Conservation (phyloP, 768 basidiomycete species). For the Clavulina sp. region DNA sequence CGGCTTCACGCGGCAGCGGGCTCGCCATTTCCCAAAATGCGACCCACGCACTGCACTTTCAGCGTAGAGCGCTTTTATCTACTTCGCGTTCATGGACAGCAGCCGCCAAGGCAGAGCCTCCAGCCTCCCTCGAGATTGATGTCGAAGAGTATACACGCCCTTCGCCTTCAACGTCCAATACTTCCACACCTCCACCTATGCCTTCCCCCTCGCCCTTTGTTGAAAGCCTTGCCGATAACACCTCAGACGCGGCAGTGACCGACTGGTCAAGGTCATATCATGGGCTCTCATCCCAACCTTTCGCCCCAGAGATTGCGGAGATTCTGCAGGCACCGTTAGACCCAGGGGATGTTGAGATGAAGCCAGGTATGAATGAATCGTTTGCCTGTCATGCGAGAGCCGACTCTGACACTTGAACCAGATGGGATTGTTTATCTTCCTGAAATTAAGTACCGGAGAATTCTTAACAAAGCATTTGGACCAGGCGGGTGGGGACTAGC, state of each 20-base stretch:
- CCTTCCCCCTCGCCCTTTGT: not conserved
- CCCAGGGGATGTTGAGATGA: conserved; percentile 73
- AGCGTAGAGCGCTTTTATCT: too few species aligned
- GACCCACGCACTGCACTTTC: too few species aligned
- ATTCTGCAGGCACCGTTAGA: conserved; percentile 58
- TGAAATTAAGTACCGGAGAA: conserved; percentile 89
- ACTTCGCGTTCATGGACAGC: too few species aligned
- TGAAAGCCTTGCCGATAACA: not conserved
- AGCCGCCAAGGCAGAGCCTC: not conserved
- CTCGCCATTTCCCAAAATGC: too few species aligned
- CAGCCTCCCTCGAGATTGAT: not conserved
- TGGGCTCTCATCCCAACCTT: conserved; percentile 63
- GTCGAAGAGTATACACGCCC: not conserved
- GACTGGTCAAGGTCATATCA: conserved; percentile 86
- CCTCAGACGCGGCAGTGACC: not conserved
- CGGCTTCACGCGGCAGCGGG: too few species aligned
- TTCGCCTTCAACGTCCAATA: not conserved
- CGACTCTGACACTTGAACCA: conserved; percentile 16
- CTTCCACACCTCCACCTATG: not conserved
- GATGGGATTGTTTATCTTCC: conserved; percentile 91
- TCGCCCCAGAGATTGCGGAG: conserved; percentile 55
- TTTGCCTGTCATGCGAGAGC: not conserved
- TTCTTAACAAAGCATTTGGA: conserved; percentile 84
- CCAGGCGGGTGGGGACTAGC: conserved; percentile 96
- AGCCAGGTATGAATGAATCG: conserved; percentile 48